Evolutionary conservation across 2,329 filamentous ascomycete genomes (phyloP).

Genomic region (Aspergillus thermomutatus): DNA sequence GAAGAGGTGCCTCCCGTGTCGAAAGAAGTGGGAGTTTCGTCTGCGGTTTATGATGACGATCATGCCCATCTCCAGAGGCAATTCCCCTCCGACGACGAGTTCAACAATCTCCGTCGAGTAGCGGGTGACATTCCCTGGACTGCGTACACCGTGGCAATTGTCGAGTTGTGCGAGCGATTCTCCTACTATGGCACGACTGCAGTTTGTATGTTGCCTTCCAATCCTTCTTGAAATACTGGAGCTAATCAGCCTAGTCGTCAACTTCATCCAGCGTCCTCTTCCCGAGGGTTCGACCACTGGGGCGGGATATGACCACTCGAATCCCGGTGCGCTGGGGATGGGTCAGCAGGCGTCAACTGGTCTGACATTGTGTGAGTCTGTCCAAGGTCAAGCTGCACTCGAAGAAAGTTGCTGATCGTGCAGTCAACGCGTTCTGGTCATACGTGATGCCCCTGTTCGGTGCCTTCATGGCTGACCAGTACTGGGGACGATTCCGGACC

Average conservation of each 20-base stretch:
- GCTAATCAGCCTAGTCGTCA: slow-evolving; percentile 47
- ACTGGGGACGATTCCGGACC: slow-evolving; percentile 66
- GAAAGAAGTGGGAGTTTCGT: not conserved
- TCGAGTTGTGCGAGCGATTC: slow-evolving; percentile 73
- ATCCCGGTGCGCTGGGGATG: slow-evolving; percentile 55
- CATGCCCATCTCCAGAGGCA: slow-evolving; percentile 7
- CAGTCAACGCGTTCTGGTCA: slow-evolving; percentile 60
- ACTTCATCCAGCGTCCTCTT: slow-evolving; percentile 59
- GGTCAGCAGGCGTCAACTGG: slow-evolving; percentile 56
- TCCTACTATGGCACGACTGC: slow-evolving; percentile 71
- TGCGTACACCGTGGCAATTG: slow-evolving; percentile 67
- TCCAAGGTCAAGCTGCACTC: not conserved
- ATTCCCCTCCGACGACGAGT: slow-evolving; percentile 32
- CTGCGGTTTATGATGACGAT: not conserved
- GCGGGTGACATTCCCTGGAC: slow-evolving; percentile 54
- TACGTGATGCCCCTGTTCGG: slow-evolving; percentile 59
- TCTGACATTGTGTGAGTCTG: slow-evolving; percentile 45
- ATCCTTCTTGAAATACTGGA: not conserved
- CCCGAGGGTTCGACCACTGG: slow-evolving; percentile 55
- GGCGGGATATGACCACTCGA: slow-evolving; percentile 22
- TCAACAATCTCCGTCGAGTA: slow-evolving; percentile 33
- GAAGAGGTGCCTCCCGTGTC: slow-evolving; percentile 5
- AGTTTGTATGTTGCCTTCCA: slow-evolving; percentile 51
- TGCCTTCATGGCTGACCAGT: slow-evolving; percentile 63
- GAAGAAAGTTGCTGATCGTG: not conserved